phyloP scores from a whole-genome alignment of 495 filamentous ascomycete species.

The Amorphotheca resinae region DNA sequence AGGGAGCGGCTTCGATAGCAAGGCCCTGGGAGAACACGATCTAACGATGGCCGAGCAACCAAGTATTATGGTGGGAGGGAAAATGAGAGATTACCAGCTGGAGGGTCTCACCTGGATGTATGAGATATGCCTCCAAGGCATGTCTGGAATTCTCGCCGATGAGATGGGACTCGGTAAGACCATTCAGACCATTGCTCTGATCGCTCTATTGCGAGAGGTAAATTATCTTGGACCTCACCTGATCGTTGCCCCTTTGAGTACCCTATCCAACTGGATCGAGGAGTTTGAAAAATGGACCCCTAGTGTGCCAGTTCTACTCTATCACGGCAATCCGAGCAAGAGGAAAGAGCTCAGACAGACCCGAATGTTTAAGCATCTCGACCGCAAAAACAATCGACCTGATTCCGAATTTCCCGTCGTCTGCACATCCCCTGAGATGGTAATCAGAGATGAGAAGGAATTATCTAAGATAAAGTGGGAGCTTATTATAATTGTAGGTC shows the following conservation, averaged over 20 bases:
- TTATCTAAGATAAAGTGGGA: conserved; percentile 81
- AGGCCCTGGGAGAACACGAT: conserved; percentile 58
- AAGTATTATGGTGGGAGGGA: conserved; percentile 68
- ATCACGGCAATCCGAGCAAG: conserved; percentile 70
- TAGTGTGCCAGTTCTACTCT: conserved; percentile 71
- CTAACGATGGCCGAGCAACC: conserved; percentile 76
- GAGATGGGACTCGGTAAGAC: conserved; percentile 98
- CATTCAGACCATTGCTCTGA: conserved; percentile 77
- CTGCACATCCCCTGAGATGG: conserved; percentile 90
- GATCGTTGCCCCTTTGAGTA: conserved; percentile 81
- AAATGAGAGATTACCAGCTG: conserved; percentile 88
- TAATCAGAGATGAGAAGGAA: conserved; percentile 74
- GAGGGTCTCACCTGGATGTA: conserved; percentile 94
- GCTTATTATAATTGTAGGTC: conserved; percentile 82
- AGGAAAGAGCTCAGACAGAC: conserved; percentile 41
- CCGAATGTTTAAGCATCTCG: conserved; percentile 28
- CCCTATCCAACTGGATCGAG: conserved; percentile 90
- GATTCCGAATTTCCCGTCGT: conserved; percentile 71
- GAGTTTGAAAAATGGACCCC: conserved; percentile 89
- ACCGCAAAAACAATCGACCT: conserved; percentile 37
- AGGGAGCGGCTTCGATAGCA: conserved; percentile 37
- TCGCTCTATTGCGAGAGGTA: conserved; percentile 79
- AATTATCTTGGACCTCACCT: conserved; percentile 74
- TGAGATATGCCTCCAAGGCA: conserved; percentile 64
- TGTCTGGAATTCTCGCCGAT: conserved; percentile 91